Evolutionary conservation across 164 flowering plant genomes (phyloP), one percentile per base, ranked within the genome.

Genomic region (Vitis amurensis): DNA sequence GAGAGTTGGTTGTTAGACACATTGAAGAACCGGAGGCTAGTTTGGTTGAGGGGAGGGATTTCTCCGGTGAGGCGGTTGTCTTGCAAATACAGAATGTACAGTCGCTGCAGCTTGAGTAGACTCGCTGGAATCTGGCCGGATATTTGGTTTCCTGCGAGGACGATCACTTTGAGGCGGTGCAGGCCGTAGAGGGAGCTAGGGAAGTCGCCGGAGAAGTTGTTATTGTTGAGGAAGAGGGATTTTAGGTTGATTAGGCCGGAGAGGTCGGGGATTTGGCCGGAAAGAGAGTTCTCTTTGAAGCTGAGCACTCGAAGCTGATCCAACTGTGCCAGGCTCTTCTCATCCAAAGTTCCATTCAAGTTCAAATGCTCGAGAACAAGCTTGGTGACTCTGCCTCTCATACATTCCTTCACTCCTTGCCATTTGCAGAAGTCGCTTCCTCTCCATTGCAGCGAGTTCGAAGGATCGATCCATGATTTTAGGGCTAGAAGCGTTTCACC

Each of bases 251-350:
- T 48, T 9, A 94, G 80, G 61, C 88, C 88, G 13, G 90, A 83
- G 48, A 94, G 84, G 52, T 82, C 59, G 9, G 97, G 98, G 77
- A 90, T 82, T 70, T 70, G 68, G 49, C 93, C 97, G 10, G 93
- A 84, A 31, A 92, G 55, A 7, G 89, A 84, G 79, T 92, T 92
- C 2, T 80, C 83, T 68, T 92, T 91, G 81, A 94, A 83, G 73
- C 97, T 92, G 15, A 94, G 60, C 0, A 92, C 97, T 1, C 99
- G 77, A 53, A 94, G 84, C 70, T 92, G 95, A 74, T 92, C 94
- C 52, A 94, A 79, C 51, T 71, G 80, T 70, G 83, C 86, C 58
- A 94, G 64, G 65, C 68, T 75, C 58, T 65, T 68, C 55, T 66
- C 78, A 27, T 88, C 84, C 6, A 94, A 55, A 37, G 71, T 73